A percentile compares a stretch with the other conserved stretches of the same genome.
Conservation (phyloP, 768 basidiomycete genomes). For the Tricholoma hemisulphureum region DNA sequence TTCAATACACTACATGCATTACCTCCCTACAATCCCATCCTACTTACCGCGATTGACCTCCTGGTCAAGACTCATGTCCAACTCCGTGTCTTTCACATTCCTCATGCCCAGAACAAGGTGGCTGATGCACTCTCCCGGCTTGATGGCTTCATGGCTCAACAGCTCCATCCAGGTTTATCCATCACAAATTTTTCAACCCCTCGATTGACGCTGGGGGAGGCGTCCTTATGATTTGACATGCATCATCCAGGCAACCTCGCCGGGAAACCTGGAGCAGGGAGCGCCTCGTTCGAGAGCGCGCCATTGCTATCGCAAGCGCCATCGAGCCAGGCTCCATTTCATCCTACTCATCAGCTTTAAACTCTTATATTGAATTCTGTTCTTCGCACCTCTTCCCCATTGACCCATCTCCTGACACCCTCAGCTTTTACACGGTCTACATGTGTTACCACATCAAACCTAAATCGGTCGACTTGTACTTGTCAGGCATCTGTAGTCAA, state of each 20-base stretch:
- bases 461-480: constrained; percentile 31
- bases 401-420: constrained; percentile 37
- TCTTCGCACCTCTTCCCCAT: constrained; percentile 29
- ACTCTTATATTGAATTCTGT: constrained; percentile 39
- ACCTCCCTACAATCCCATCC: no score
- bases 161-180: not conserved
- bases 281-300: constrained; percentile 24
- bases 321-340: constrained; percentile 25
- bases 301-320: constrained; percentile 30
- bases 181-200: constrained; percentile 14
- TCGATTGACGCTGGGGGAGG: no score
- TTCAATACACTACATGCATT: constrained; percentile 16
- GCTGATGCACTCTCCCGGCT: constrained; percentile 32
- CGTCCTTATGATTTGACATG: constrained; percentile 12
- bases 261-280: constrained; percentile 30
- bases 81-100: constrained; percentile 26
- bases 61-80: constrained; percentile 7
- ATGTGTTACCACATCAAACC: constrained; percentile 38
- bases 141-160: not conserved
- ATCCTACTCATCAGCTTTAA: constrained; percentile 35
- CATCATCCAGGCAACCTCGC: constrained; percentile 24
- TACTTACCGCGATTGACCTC: constrained; percentile 15
- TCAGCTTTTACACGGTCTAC: no score
- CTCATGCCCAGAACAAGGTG: constrained; percentile 24
- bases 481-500: constrained; percentile 39